Evolutionary conservation across 2,329 filamentous ascomycete genomes (phyloP).

Genomic region (Alternaria alternata): DNA sequence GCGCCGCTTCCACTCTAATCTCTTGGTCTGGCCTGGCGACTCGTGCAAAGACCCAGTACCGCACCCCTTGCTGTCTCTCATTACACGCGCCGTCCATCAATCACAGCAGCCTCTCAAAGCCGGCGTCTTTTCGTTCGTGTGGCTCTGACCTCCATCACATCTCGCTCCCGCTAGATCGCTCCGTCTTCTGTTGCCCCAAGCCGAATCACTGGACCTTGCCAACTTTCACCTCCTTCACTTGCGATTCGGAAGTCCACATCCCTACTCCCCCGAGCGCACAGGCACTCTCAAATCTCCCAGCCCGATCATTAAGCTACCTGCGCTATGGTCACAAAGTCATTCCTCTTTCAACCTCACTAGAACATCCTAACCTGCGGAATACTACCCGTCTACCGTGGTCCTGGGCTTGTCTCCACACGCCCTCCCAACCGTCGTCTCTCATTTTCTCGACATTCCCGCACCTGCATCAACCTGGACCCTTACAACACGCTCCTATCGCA

Average conservation of each 20-base stretch:
- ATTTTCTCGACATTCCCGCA: conserved; percentile 51
- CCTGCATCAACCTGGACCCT: conserved; percentile 53
- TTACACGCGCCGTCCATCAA: conserved; percentile 40
- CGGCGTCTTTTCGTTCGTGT: conserved; percentile 29
- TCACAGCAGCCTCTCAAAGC: conserved; percentile 32
- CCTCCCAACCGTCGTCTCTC: conserved; percentile 53
- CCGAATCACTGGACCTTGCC: conserved; percentile 29
- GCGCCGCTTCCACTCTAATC: conserved; percentile 50
- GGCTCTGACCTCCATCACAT: conserved; percentile 35
- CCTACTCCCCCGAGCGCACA: conserved; percentile 47
- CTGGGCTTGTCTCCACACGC: conserved; percentile 52
- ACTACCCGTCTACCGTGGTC: conserved; percentile 53
- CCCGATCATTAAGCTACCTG: conserved; percentile 47
- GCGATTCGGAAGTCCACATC: conserved; percentile 43
- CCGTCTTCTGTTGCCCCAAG: conserved; percentile 27
- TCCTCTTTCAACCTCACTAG: conserved; percentile 51
- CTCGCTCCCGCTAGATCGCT: conserved; percentile 32
- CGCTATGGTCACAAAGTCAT: conserved; percentile 51
- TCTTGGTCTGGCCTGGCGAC: conserved; percentile 47
- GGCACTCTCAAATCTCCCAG: conserved; percentile 45
- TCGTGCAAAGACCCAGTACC: conserved; percentile 47
- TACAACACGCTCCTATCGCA: conserved; percentile 47
- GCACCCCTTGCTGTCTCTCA: conserved; percentile 36
- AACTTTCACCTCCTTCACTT: conserved; percentile 31
- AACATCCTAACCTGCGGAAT: conserved; percentile 50